Evolutionary conservation across 1,284 basidiomycete species (phyloP).

Genomic region (Heterobasidion annosum): DNA sequence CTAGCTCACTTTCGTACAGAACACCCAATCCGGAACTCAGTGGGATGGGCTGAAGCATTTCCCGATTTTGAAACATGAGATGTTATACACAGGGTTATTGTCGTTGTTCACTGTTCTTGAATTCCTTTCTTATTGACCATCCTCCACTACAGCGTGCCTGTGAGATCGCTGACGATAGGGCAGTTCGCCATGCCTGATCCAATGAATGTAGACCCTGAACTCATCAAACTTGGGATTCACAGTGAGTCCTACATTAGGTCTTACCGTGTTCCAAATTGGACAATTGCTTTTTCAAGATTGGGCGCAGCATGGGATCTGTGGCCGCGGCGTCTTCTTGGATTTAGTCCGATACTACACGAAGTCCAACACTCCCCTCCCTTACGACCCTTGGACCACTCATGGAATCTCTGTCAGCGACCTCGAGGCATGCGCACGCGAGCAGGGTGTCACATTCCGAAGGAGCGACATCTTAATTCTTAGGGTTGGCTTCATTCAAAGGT

Average conservation of each 20-base stretch:
- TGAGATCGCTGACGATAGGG: constrained; percentile 34
- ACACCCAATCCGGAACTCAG: constrained; percentile 68
- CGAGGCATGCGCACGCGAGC: constrained; percentile 49
- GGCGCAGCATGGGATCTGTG: constrained; percentile 68
- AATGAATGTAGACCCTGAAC: constrained; percentile 34
- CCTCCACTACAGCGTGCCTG: constrained; percentile 31
- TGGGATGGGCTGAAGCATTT: constrained; percentile 68
- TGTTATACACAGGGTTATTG: constrained; percentile 58
- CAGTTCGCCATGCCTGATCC: constrained; percentile 41
- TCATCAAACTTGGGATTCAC: constrained; percentile 54
- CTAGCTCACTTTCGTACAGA: constrained; percentile 28
- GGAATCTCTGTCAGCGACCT: constrained; percentile 47
- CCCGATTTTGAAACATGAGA: constrained; percentile 40
- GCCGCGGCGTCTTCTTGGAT: constrained; percentile 62
- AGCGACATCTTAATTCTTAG: constrained; percentile 57
- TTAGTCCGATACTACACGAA: constrained; percentile 45
- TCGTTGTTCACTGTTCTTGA: neutral
- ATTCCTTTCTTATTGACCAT: neutral
- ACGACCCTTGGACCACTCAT: constrained; percentile 59
- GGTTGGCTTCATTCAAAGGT: constrained; percentile 62
- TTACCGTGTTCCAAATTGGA: neutral
- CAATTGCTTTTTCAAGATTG: constrained; percentile 36
- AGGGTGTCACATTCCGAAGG: constrained; percentile 48
- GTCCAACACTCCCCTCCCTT: constrained; percentile 35
- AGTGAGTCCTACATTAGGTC: constrained; percentile 29